Percentiles rank a stretch among this genome's conserved stretches.
These are phyloP conservation scores for Penicillium sp. DNA, from an alignment of 2,329 filamentous ascomycete species.

Conservation along the genomic window DNA sequence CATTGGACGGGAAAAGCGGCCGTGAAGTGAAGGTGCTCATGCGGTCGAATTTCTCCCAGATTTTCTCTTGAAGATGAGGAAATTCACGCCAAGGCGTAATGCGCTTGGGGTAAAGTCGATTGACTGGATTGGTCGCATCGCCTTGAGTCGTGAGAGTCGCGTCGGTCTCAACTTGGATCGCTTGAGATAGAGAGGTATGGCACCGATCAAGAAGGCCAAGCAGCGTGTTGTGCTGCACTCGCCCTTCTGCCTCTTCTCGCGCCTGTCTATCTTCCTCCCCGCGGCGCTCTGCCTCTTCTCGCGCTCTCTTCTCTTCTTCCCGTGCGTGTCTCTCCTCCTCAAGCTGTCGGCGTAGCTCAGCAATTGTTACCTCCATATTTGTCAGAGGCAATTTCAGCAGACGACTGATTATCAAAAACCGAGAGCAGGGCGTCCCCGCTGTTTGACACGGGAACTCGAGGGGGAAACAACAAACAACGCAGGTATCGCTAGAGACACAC, in stretches of 20 bases:
- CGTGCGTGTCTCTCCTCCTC: constrained; percentile 8
- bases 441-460: no score
- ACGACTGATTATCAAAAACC: not conserved
- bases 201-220: constrained; percentile 20
- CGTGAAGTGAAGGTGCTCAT: constrained; percentile 11
- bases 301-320: constrained; percentile 6
- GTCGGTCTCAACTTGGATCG: constrained; percentile 20
- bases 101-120: constrained; percentile 15
- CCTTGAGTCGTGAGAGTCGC: constrained; percentile 22
- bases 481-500: no score
- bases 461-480: no score
- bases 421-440: no score
- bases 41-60: constrained; percentile 19
- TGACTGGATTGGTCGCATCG: constrained; percentile 17
- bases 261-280: constrained; percentile 4
- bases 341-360: constrained; percentile 2
- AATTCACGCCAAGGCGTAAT: constrained; percentile 22
- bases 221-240: constrained; percentile 17
- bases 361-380: constrained; percentile 2
- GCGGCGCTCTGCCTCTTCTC: constrained; percentile 9
- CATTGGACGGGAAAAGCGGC: constrained; percentile 15
- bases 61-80: constrained; percentile 20
- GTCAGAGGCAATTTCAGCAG: no score
- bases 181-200: constrained; percentile 18
- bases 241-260: constrained; percentile 14